These are phyloP conservation scores for Ilyonectria robusta DNA, from an alignment of 2,329 filamentous ascomycete species.

Conservation along the genomic window DNA sequence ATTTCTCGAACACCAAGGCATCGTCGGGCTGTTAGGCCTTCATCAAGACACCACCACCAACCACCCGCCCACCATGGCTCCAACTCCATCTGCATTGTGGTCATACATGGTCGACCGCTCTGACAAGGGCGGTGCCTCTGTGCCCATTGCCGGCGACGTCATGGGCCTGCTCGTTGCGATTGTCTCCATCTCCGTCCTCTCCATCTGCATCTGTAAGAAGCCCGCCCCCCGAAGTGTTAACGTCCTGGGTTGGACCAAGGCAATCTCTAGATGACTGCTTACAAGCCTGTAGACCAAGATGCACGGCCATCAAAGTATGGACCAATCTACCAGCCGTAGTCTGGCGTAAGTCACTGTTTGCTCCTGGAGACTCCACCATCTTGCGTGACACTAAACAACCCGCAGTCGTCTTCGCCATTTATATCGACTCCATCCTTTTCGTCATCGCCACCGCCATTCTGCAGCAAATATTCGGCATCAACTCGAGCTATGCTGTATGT, in stretches of 20 bases:
- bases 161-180: slow-evolving; percentile 55
- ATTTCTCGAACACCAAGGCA: neutral
- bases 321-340: slow-evolving; percentile 57
- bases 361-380: neutral
- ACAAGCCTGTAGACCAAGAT: slow-evolving; percentile 53
- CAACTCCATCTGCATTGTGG: slow-evolving; percentile 13
- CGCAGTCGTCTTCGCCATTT: slow-evolving; percentile 72
- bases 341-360: slow-evolving; percentile 55
- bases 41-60: neutral
- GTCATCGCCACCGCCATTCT: slow-evolving; percentile 70
- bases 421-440: slow-evolving; percentile 72
- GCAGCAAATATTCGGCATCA: slow-evolving; percentile 70
- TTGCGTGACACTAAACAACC: neutral
- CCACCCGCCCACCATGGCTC: neutral
- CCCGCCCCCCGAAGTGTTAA: neutral
- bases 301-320: slow-evolving; percentile 56
- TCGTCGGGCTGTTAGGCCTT: neutral
- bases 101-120: too few species aligned
- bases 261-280: slow-evolving; percentile 2
- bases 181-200: slow-evolving; percentile 52
- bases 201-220: slow-evolving; percentile 54
- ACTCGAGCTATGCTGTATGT: slow-evolving; percentile 65
- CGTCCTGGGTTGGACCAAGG: neutral
- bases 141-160: slow-evolving; percentile 53
- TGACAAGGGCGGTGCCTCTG: slow-evolving; percentile 24